Conservation (phyloP, 2,329 filamentous ascomycete genomes). For the Beauveria varroae region DNA sequence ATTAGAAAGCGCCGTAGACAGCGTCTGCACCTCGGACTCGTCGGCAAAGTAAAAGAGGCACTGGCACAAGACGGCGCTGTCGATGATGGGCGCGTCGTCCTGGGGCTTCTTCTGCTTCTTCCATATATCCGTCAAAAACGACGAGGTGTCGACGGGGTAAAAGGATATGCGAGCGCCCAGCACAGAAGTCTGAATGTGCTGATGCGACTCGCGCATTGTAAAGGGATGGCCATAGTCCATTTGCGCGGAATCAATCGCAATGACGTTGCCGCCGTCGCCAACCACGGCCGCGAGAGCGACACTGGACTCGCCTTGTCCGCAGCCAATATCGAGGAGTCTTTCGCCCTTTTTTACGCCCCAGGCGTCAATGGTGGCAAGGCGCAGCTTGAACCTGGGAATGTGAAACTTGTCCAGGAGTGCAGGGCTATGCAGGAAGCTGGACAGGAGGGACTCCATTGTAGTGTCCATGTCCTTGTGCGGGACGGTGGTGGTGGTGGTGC, state of each 20-base stretch:
- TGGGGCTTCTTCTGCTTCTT: no score
- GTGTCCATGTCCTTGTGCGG: not conserved
- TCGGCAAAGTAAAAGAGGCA: not conserved
- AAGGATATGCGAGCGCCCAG: not conserved
- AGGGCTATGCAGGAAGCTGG: not conserved
- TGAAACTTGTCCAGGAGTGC: not conserved
- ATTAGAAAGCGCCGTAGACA: not conserved
- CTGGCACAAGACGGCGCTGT: not conserved
- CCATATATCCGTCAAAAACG: not conserved
- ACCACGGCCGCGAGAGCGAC: not conserved
- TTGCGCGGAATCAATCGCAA: not conserved
- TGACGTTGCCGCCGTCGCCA: not conserved
- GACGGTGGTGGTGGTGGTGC: not conserved
- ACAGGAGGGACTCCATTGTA: not conserved
- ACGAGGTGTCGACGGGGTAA: not conserved
- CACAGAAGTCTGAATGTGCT: not conserved
- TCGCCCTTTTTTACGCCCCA: not conserved
- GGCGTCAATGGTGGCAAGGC: not conserved
- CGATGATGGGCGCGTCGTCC: not conserved
- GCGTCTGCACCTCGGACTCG: not conserved
- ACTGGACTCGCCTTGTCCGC: not conserved
- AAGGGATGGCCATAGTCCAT: not conserved
- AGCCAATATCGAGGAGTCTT: not conserved
- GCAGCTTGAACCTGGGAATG: not conserved
- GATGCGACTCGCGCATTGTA: not conserved